Base-by-base conservation (phyloP, 352 stramenopile species). In the Globisporangium acanthophoron region DNA sequence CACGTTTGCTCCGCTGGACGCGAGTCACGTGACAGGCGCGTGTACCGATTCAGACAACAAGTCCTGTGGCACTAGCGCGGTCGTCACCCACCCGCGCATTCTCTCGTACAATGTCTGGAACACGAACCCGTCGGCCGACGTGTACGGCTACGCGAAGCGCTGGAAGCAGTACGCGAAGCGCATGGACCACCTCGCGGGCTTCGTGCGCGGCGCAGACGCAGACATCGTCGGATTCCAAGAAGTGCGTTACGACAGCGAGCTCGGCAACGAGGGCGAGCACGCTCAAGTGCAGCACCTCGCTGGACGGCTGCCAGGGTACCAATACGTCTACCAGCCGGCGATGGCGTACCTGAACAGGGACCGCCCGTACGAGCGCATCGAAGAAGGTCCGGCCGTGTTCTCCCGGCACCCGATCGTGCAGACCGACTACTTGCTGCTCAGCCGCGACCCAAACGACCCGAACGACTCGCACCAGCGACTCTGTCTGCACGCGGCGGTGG, bases 101-200 rank as follows among this genome's bases (percentile, higher is more conserved):
- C 62, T 94, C 37, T 87, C 85, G 46, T 96, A 90, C 71, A 96
- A 96, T 45, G 77, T 95, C 13, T 96, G 87, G 87, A 96, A 94
- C 68, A 94, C 85, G 12, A 96, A 95, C 54, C 87, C 87, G 4
- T 85, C 83, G 0, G 71, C 62, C 0, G 71, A 87, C 29, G 76
- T 91, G 29, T 88, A 90, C 55, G 84, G 80, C 44, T 54, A 64
- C 47, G 37, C 54, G 7, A 67, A 69, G 31, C 80, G 87, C 11
- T 92, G 80, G 78, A 43, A 52, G n/a, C 80, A 90, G 56, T 96
- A 96, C 67, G 58, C 41, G 2, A 88, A 88, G 56, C 78, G 86
- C 7, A 64, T 96, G 16, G 74, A 92, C 52, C 80, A 91, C 56
- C 71, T 96, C n/a, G 69, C 67, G 0, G 41, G 62, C 20, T 74